phyloP scores from a whole-genome alignment of 306 rosid genomes.

The Amphicarpaea edgeworthii region DNA sequence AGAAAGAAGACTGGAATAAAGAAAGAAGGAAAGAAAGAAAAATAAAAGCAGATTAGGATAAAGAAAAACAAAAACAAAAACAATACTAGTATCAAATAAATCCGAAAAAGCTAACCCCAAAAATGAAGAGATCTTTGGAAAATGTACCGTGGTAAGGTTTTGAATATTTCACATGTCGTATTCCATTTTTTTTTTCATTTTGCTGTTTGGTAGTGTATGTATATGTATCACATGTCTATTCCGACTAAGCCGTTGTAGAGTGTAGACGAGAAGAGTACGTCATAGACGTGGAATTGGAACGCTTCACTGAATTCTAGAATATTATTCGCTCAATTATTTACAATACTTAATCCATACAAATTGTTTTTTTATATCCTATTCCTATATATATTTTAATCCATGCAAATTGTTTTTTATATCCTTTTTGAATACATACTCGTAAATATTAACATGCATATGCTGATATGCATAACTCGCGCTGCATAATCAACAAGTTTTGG shows the following conservation, averaged over 20 bases:
- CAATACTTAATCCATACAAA: too few relatives aligned
- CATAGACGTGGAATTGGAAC: not conserved
- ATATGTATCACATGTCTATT: slow-evolving; percentile 28
- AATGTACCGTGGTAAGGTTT: slow-evolving; percentile 52
- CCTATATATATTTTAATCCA: too few relatives aligned
- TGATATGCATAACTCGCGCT: too few relatives aligned
- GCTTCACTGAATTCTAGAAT: slow-evolving; percentile 7
- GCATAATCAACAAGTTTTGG: too few relatives aligned
- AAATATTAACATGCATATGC: too few relatives aligned
- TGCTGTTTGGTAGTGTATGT: too few relatives aligned
- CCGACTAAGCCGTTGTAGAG: slow-evolving; percentile 35
- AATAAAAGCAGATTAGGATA: slow-evolving; percentile 6
- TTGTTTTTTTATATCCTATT: too few relatives aligned
- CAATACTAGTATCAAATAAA: not conserved
- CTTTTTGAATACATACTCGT: too few relatives aligned
- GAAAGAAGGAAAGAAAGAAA: too few relatives aligned
- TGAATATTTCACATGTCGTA: slow-evolving; percentile 31
- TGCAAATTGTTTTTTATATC: too few relatives aligned
- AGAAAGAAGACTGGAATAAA: too few relatives aligned
- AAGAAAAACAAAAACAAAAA: not conserved
- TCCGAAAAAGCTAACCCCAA: not conserved
- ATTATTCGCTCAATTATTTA: not conserved
- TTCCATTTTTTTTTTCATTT: not conserved
- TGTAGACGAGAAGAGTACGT: not conserved
- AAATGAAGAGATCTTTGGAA: not conserved